Conservation (phyloP, 768 basidiomycete species). For the Termitomyces bulborhizus region DNA sequence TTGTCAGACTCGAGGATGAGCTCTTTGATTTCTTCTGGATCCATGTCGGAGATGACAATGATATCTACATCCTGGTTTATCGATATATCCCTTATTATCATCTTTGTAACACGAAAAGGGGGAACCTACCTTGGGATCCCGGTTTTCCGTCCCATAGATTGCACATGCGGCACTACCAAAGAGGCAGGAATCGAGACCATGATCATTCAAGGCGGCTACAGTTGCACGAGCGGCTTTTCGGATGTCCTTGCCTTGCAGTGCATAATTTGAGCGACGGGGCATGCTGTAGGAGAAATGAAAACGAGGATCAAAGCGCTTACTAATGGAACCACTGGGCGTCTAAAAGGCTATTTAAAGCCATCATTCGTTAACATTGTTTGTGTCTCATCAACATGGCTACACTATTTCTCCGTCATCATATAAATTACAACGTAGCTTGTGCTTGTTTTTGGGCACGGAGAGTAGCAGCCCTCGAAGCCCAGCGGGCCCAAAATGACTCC, state of each 20-base stretch:
- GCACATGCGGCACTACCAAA: slow-evolving; percentile 35
- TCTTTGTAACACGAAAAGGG: background rate
- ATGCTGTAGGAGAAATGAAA: background rate
- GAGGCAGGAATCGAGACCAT: slow-evolving; percentile 26
- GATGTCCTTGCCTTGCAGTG: slow-evolving; percentile 15
- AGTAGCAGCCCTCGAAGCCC: background rate
- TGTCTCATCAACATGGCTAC: background rate
- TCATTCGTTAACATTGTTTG: background rate
- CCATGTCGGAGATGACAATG: slow-evolving; percentile 28
- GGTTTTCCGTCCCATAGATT: slow-evolving; percentile 27
- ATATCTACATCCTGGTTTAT: slow-evolving; percentile 38
- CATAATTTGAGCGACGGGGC: background rate
- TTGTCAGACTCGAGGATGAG: slow-evolving; percentile 23
- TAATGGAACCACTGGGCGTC: too few species aligned
- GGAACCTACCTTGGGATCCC: slow-evolving; percentile 29
- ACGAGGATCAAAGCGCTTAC: too few species aligned
- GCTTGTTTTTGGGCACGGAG: slow-evolving; percentile 5
- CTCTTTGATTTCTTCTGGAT: slow-evolving; percentile 34
- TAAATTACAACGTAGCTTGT: background rate
- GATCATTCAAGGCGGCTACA: slow-evolving; percentile 15
- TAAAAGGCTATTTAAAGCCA: too few species aligned
- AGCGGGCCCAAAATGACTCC: slow-evolving; percentile 2
- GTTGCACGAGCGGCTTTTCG: slow-evolving; percentile 21
- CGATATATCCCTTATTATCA: background rate
- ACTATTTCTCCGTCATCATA: background rate